Base-by-base conservation (phyloP, 2,329 filamentous ascomycete genomes). In the Orbilia javanica region DNA sequence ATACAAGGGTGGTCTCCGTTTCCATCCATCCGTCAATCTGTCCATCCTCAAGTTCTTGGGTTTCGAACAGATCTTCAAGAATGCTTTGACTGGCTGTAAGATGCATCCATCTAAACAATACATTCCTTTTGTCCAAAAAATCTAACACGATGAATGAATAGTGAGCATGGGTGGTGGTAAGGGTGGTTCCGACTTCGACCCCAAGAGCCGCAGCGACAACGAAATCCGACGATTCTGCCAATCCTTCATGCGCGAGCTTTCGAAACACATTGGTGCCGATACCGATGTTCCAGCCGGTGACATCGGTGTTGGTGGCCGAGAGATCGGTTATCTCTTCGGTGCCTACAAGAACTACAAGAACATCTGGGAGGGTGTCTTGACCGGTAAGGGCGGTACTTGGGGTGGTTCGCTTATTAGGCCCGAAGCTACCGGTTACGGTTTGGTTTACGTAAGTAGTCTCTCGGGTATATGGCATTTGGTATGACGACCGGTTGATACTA, bases 51-150 rank as follows among this genome's bases (percentile, higher is more conserved):
- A 99, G 88, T 98, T 98, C 87, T 89, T 99, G 84, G 96, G 95
- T 81, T 98, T 98, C 83, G 96, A 99, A 90, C 96, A 98, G 88
- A 96, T 95, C 87, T 98, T 98, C 89, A 98, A 98, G 90, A 98
- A 98, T 93, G 96, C 96, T 81, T 88, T 98, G 82, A 98, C 96
- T 79, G 96, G 96, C 84, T 87, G 92, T 94, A 87, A 88, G 92
- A n/a, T 60, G 11, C 90, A 76, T 52, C 63, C 57, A 27, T 20
- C 48, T 50, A 22, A 25, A 46, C 13, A n/a, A 34, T 73, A 69
- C 55, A 71, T 25, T 48, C 63, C 34, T 60, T 13, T 25, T 18
- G n/a, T 42, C 53, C 4, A 18, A 44, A 50, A 42, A 53, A 44
- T 11, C 29, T 20, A 20, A 8, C 46, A 66, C 36, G 60, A 67